Evolutionary conservation across 148 eudicot genomes (phyloP), one percentile per base, ranked within the genome.

Genomic region (Fagopyrum esculentum): DNA sequence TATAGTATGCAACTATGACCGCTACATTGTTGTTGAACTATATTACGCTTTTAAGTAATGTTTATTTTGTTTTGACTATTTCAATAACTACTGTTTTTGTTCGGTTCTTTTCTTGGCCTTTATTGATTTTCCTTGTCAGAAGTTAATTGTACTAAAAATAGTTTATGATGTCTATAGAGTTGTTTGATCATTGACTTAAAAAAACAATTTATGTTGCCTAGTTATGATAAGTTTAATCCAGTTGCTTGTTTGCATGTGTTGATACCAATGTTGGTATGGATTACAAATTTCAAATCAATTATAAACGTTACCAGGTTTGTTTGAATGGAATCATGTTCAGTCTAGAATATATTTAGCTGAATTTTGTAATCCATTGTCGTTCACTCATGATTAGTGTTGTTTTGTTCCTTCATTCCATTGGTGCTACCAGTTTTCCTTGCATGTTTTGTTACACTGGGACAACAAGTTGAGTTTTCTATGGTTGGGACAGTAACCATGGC

Each of bases 401-500:
- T 29, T 40, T 26, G 68, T 61, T 61, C 71, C 46, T 13, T 40
- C 70, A 3, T 8, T 40, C 40, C 47, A 12, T 17, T 13, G 19
- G 47, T 17, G 5, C 11, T 15, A 40, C 30, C 16, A 12, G 17
- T 66, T 66, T 66, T 66, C 47, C 71, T 40, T 45, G 6, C 46
- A 40, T 66, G 19, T 45, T 66, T 66, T 49, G 12, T 7, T 66
- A 15, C 56, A 29, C 43, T 60, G n/a, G 56, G 99, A 77, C 89
- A 95, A 78, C 97, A 22, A 22, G 26, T 22, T 22, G 26, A 22
- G 26, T 22, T 22, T 22, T 22, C 26, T 22, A 22, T 22, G 26
- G 26, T 22, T 22, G 26, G 26, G 26, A 22, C 26, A 22, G 26
- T 22, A 22, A 22, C 26, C 99, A 44, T 95, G 99, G 98, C 98